Evolutionary conservation across 768 basidiomycete genomes (phyloP).

Genomic region (Tulasnella sp.): DNA sequence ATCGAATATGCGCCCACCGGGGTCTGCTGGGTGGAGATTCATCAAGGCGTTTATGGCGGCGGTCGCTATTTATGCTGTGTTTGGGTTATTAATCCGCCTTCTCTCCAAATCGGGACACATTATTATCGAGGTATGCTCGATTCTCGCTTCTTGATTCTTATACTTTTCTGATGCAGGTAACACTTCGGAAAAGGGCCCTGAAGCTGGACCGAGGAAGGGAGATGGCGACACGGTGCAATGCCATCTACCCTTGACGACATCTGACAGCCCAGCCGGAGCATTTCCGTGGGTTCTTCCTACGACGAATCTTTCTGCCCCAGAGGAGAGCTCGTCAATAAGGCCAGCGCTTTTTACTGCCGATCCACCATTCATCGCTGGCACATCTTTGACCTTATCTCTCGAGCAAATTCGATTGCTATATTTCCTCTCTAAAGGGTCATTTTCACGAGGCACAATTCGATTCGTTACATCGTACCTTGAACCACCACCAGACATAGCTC

Average conservation of each 20-base stretch:
- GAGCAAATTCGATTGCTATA: not conserved
- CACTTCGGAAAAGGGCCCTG: not conserved
- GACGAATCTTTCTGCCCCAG: not conserved
- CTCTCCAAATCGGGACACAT: not conserved
- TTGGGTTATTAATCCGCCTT: not conserved
- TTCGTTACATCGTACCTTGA: not conserved
- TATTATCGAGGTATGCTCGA: not conserved
- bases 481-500: not conserved
- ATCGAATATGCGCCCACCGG: not conserved
- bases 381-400: not conserved
- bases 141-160: not conserved
- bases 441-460: slow-evolving; percentile 1
- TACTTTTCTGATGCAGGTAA: not conserved
- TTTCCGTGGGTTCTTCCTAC: not conserved
- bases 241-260: slow-evolving; percentile 1
- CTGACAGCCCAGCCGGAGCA: not conserved
- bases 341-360: not conserved
- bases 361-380: not conserved
- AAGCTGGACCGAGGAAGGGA: not conserved
- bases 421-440: slow-evolving; percentile 9
- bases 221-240: not conserved
- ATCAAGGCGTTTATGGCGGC: slow-evolving; percentile 5
- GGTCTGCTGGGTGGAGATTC: slow-evolving; percentile 6
- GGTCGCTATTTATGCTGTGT: not conserved
- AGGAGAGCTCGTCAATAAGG: not conserved